Base-by-base conservation (phyloP, 1,284 basidiomycete genomes). In the Farysia itapuensis region DNA sequence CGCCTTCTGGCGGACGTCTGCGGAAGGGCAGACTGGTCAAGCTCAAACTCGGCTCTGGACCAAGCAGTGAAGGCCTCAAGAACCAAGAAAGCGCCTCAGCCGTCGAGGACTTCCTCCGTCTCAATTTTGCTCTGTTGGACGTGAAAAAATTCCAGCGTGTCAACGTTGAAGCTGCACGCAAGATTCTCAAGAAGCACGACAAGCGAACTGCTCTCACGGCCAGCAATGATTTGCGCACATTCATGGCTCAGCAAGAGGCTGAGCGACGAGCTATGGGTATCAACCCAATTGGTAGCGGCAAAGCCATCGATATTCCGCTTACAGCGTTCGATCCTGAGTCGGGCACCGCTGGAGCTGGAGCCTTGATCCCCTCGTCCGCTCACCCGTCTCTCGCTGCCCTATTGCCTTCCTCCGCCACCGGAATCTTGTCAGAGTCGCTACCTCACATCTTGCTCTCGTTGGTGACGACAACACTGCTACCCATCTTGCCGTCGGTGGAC, bases 101-200 rank as follows among this genome's bases (percentile, higher is more conserved):
- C 6, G 80, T 95, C 57, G 84, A 88, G 59, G 83, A 82, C 29
- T 96, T 97, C 74, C 76, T 95, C 63, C 80, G 84, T 45, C 80
- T 95, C 50, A 96, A 94, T 72, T 72, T 86, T 34, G 84, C 88
- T 39, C 83, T 96, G 38, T 78, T 96, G 37, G 85, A 93, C 70
- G 78, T 95, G 35, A 92, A 92, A 77, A 88, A 90, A 43, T 74
- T 74, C 72, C 88, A 93, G 75, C 78, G 83, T 25, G 90, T 90
- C 7, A 96, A 91, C 64, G 82, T 88, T 6, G 90, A 95, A 76
- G 93, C 92, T 0, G 77, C 78, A 15, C 56, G 78, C n/a, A 79
- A 79, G 69, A 79, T 79, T 26, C 83, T 95, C 52, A 95, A 96
- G 81, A 96, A 96, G 76, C 93, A 95, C 74, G 84, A 89, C 21